Percentiles rank a stretch among this genome's conserved stretches.
Evolutionary conservation across 768 basidiomycete genomes (phyloP).

Genomic region (Cytidiella melzeri): DNA sequence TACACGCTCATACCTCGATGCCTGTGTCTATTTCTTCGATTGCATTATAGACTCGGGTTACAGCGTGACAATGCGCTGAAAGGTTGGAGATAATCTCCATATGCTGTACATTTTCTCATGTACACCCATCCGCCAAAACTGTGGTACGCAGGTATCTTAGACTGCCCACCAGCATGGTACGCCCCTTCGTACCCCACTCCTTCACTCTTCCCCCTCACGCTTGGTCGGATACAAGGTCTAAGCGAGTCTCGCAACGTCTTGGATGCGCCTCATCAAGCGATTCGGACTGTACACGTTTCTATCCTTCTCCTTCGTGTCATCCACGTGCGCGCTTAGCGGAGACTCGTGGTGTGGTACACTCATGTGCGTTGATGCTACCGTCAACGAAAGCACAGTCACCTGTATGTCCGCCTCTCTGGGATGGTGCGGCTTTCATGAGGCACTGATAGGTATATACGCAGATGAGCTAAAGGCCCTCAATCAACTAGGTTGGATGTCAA

Average conservation of each 20-base stretch:
- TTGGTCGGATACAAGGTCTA: not conserved
- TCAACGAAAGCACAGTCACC: slow-evolving; percentile 35
- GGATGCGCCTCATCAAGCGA: not conserved
- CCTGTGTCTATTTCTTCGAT: not conserved
- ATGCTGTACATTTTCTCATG: not conserved
- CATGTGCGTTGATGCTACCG: slow-evolving; percentile 44
- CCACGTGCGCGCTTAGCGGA: slow-evolving; percentile 30
- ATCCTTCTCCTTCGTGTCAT: not conserved
- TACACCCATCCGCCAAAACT: not conserved
- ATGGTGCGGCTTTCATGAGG: not conserved
- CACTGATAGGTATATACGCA: slow-evolving; percentile 16
- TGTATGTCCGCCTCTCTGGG: slow-evolving; percentile 33
- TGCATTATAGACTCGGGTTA: not conserved
- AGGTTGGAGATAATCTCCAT: not conserved
- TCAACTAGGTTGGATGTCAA: slow-evolving; percentile 47
- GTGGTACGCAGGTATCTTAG: not conserved
- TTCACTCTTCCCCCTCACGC: not conserved
- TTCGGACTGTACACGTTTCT: not conserved
- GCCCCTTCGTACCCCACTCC: not conserved
- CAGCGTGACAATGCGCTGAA: not conserved
- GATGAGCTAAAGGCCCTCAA: slow-evolving; percentile 39
- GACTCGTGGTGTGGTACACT: slow-evolving; percentile 38
- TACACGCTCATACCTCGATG: not conserved
- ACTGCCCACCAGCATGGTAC: not conserved
- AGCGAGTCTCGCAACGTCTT: not conserved